Evolutionary conservation across 345 rosid species (phyloP).

Genomic region (Odontarrhena argentea): DNA sequence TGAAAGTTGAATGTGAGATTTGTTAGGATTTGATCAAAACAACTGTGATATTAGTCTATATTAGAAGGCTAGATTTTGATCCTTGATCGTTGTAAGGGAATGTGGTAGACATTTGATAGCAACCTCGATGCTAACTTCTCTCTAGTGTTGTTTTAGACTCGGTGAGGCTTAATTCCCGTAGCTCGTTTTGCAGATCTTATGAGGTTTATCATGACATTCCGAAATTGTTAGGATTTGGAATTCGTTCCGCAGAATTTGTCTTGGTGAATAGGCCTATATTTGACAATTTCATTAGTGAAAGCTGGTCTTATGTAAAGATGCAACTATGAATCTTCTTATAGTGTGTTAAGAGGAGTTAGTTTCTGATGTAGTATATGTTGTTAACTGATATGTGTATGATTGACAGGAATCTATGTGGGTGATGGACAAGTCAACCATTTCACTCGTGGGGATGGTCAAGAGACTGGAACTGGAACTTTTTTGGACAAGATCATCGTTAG

Average conservation of each 20-base stretch:
- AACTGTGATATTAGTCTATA: too few relatives aligned
- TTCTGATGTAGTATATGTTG: constrained; percentile 9
- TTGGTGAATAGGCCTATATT: background rate
- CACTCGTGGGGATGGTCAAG: constrained; percentile 79
- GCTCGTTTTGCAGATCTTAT: background rate
- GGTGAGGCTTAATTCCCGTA: constrained; percentile 9
- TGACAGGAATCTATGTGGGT: constrained; percentile 69
- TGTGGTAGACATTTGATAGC: constrained; percentile 12
- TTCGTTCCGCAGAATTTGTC: background rate
- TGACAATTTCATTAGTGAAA: constrained; percentile 13
- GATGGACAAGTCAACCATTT: constrained; percentile 81
- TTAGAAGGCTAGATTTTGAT: background rate
- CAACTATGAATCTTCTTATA: background rate
- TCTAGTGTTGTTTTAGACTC: constrained; percentile 21
- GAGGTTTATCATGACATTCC: background rate
- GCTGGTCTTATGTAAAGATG: constrained; percentile 4
- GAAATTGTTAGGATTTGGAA: background rate
- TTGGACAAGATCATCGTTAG: constrained; percentile 66
- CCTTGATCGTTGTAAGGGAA: constrained; percentile 17
- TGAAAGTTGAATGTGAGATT: background rate
- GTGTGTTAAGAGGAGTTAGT: background rate
- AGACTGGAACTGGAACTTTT: constrained; percentile 75
- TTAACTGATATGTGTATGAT: constrained; percentile 2
- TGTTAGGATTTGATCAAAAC: constrained; percentile 5
- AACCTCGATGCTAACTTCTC: background rate